Evolutionary conservation across 2,329 filamentous ascomycete species (phyloP), one percentile per base, ranked within the genome.

Genomic region (Penicillium sp.): DNA sequence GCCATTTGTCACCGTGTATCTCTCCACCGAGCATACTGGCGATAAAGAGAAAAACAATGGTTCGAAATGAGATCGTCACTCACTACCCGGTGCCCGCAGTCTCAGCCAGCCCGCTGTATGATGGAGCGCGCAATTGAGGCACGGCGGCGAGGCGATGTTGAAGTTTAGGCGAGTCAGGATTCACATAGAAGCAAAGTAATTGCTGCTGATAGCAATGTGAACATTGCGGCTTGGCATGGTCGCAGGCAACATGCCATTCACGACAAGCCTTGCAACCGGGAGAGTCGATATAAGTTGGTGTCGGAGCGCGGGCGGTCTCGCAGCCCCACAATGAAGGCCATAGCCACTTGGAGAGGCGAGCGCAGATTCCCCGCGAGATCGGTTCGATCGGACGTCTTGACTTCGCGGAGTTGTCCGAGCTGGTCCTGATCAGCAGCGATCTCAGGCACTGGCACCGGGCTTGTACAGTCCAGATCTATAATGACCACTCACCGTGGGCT

Each of bases 121-220:
- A 8, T 26, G 41, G 13, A 21, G 9, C 6, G 21, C 21, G 15
- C 23, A 42, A 42, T 28, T 9, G 26, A n/a, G 42, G 24, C 28
- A n/a, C 42, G n/a, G 24, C 33, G 9, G 18, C 36, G 36, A 39
- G 9, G 28, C 46, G 50, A 34, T 51, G 61, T 31, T 60, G 61
- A 16, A 56, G 62, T 36, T 52, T 60, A 2, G 54, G 47, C 16
- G n/a, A 6, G 4, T 54, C 42, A 1, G 68, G 65, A 9, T 61
- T 58, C n/a, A 69, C 65, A 42, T 70, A 70, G 29, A 70, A 70
- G 49, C 68, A 70, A 7, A 70, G 47, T 2, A 69, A 52, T 47
- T 70, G 68, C 47, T 70, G 58, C 21, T 69, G 59, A 31, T 62
- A 56, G 51, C 68, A 70, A 49, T 70, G 64, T 10, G 63, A 56